Conservation (phyloP, 495 filamentous ascomycete genomes). For the Penicillium cosmopolitanum region DNA sequence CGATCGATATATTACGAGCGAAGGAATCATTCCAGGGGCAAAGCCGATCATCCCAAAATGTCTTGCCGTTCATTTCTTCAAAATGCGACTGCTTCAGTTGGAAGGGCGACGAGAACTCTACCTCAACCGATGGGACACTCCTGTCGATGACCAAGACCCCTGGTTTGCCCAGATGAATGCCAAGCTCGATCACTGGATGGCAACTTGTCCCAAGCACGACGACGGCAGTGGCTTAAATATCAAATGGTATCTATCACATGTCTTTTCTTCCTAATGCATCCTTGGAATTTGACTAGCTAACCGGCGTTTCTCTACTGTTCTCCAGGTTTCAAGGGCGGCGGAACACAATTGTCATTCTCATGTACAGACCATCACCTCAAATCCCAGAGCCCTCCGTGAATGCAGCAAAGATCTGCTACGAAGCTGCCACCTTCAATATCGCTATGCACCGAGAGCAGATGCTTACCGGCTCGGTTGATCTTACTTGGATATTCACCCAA, state of each 20-base stretch:
- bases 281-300: slow-evolving; percentile 12
- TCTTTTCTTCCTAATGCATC: background rate
- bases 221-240: slow-evolving; percentile 67
- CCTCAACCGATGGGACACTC: slow-evolving; percentile 72
- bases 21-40: slow-evolving; percentile 69
- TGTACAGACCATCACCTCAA: slow-evolving; percentile 87
- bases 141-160: slow-evolving; percentile 73
- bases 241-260: slow-evolving; percentile 54
- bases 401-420: slow-evolving; percentile 78
- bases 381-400: slow-evolving; percentile 76
- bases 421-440: slow-evolving; percentile 80
- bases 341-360: slow-evolving; percentile 81
- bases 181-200: slow-evolving; percentile 76
- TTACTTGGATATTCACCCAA: slow-evolving; percentile 91
- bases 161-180: slow-evolving; percentile 83
- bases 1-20: slow-evolving; percentile 77
- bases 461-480: slow-evolving; percentile 69
- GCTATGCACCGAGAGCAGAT: slow-evolving; percentile 77
- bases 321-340: slow-evolving; percentile 74
- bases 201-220: slow-evolving; percentile 61
- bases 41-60: slow-evolving; percentile 76
- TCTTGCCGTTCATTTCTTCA: slow-evolving; percentile 88
- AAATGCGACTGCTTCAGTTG: slow-evolving; percentile 85
- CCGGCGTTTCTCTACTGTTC: slow-evolving; percentile 4
- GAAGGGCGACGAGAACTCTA: slow-evolving; percentile 86